Conservation (phyloP, 2,329 filamentous ascomycete species). For the Blastomyces parvus region DNA sequence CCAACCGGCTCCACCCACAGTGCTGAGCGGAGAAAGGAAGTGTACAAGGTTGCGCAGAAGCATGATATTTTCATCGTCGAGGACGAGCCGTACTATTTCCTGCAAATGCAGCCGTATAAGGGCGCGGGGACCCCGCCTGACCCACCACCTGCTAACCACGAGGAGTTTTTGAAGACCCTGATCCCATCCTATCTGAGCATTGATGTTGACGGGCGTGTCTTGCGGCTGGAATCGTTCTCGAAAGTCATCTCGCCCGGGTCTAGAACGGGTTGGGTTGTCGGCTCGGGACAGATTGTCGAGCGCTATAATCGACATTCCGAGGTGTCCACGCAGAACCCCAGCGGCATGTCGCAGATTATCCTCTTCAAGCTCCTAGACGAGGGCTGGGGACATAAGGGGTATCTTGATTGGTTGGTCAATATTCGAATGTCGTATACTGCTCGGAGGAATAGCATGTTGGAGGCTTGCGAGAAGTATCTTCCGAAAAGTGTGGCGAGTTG, state of each 20-base stretch:
- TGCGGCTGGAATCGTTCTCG: slow-evolving; percentile 87
- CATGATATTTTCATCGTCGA: slow-evolving; percentile 83
- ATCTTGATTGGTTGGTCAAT: slow-evolving; percentile 79
- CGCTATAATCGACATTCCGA: slow-evolving; percentile 75
- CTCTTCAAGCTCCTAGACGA: slow-evolving; percentile 87
- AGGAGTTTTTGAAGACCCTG: slow-evolving; percentile 63
- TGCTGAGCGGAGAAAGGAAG: slow-evolving; percentile 53
- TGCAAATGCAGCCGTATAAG: slow-evolving; percentile 70
- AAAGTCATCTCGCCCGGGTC: slow-evolving; percentile 81
- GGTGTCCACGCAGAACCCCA: slow-evolving; percentile 72
- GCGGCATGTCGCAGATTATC: slow-evolving; percentile 72
- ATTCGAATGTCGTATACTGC: slow-evolving; percentile 71
- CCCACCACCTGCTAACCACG: slow-evolving; percentile 52
- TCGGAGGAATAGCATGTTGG: slow-evolving; percentile 65
- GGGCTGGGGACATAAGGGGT: slow-evolving; percentile 86
- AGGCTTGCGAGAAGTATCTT: slow-evolving; percentile 66
- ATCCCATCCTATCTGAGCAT: slow-evolving; percentile 69
- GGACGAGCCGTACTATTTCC: slow-evolving; percentile 90
- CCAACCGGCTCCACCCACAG: slow-evolving; percentile 80
- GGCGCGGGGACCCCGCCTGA: slow-evolving; percentile 43
- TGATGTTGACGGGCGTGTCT: slow-evolving; percentile 76
- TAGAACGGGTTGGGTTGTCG: slow-evolving; percentile 81
- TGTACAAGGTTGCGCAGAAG: slow-evolving; percentile 71
- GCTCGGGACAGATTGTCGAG: slow-evolving; percentile 72
- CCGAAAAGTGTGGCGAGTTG: slow-evolving; percentile 65